A percentile compares a stretch with the other conserved stretches of the same genome.
Conservation (phyloP, 495 filamentous ascomycete genomes). For the Bacidia rubella region DNA sequence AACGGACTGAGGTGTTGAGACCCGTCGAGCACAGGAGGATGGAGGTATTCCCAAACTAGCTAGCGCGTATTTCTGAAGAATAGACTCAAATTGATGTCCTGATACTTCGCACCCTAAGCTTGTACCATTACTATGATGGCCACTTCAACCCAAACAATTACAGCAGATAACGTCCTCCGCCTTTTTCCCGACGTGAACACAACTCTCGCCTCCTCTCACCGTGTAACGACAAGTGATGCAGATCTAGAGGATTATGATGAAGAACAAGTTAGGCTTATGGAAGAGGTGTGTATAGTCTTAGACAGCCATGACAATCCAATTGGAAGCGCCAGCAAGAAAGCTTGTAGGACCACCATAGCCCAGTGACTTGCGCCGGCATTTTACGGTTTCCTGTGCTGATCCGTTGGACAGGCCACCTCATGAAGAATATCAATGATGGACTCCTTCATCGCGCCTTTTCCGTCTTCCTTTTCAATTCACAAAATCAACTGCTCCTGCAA, state of each 20-base stretch:
- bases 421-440: slow-evolving; percentile 93
- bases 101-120: no score
- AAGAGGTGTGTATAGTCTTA: slow-evolving; percentile 95
- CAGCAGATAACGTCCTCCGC: slow-evolving; percentile 71
- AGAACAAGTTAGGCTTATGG: slow-evolving; percentile 95
- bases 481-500: slow-evolving; percentile 82
- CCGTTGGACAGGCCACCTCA: slow-evolving; percentile 77
- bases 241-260: slow-evolving; percentile 81
- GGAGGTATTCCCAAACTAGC: background rate
- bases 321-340: slow-evolving; percentile 95
- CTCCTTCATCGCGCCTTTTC: slow-evolving; percentile 96
- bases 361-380: no score
- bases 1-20: no score
- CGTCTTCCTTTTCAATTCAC: slow-evolving; percentile 86
- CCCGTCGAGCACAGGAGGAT: no score
- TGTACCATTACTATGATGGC: slow-evolving; percentile 35
- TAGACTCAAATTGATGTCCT: no score
- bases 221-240: slow-evolving; percentile 20
- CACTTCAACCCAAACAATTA: slow-evolving; percentile 48
- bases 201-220: slow-evolving; percentile 49
- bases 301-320: slow-evolving; percentile 89
- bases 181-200: slow-evolving; percentile 95
- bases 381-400: no score
- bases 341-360: no score
- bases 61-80: background rate